Evolutionary conservation across 371 early-diverging fungal species (phyloP).

Genomic region (Apophysomyces variabilis): DNA sequence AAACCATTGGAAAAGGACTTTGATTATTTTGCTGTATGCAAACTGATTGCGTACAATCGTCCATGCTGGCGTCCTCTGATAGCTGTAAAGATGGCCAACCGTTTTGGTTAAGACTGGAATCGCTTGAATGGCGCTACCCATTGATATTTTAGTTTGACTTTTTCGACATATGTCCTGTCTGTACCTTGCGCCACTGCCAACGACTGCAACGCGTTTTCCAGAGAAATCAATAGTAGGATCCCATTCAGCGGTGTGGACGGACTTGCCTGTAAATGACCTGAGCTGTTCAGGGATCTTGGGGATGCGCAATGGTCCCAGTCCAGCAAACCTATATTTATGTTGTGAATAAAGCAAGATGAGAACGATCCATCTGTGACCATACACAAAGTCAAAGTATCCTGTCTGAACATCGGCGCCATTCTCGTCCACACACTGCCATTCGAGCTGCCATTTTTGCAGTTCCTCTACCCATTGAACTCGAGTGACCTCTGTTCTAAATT

Average conservation of each 20-base stretch:
- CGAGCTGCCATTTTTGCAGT: constrained; percentile 49
- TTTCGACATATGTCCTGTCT: background rate
- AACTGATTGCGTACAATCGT: constrained; percentile 11
- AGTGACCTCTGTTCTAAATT: constrained; percentile 51
- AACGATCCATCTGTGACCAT: constrained; percentile 8
- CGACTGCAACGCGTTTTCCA: constrained; percentile 51
- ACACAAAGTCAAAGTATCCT: constrained; percentile 37
- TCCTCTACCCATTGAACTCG: constrained; percentile 48
- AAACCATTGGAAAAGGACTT: constrained; percentile 20
- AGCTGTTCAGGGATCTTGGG: constrained; percentile 56
- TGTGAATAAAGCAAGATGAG: background rate
- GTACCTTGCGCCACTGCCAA: constrained; percentile 62
- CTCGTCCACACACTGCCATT: constrained; percentile 14
- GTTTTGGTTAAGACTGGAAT: constrained; percentile 52
- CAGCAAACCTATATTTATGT: constrained; percentile 26
- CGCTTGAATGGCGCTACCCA: constrained; percentile 49
- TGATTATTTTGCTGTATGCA: constrained; percentile 14
- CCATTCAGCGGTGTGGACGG: constrained; percentile 58
- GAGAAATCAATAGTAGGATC: constrained; percentile 47
- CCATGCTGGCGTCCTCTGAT: constrained; percentile 63
- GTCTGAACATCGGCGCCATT: constrained; percentile 12
- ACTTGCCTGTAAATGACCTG: constrained; percentile 47
- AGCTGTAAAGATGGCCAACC: constrained; percentile 48
- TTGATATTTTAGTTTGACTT: background rate
- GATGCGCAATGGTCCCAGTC: constrained; percentile 43